Evolutionary conservation across 2,329 filamentous ascomycete species (phyloP).

Genomic region (Colletotrichum chrysophilum): DNA sequence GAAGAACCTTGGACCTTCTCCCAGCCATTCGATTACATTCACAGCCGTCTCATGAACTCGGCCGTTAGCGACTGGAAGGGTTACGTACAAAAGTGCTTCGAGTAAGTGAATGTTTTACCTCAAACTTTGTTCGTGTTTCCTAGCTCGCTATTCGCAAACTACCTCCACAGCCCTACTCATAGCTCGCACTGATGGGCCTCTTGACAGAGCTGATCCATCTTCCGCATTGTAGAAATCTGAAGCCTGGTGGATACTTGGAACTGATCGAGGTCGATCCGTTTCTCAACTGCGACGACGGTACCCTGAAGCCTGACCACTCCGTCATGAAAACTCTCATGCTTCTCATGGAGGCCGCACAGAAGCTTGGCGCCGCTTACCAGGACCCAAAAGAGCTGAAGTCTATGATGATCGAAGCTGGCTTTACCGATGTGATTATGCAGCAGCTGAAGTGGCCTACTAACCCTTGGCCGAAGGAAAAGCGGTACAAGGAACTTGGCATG

Average conservation of each 20-base stretch:
- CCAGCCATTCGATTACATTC: slow-evolving; percentile 62
- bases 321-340: slow-evolving; percentile 32
- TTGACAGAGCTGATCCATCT: background rate
- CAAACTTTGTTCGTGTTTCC: no score
- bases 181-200: background rate
- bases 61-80: slow-evolving; percentile 58
- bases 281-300: slow-evolving; percentile 45
- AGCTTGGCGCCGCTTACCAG: slow-evolving; percentile 31
- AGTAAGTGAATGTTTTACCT: slow-evolving; percentile 33
- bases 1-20: slow-evolving; percentile 30
- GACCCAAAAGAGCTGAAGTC: slow-evolving; percentile 33
- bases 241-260: slow-evolving; percentile 49
- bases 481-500: slow-evolving; percentile 54
- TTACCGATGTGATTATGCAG: slow-evolving; percentile 53
- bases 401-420: slow-evolving; percentile 55
- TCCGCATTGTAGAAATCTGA: slow-evolving; percentile 27
- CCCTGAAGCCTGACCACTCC: slow-evolving; percentile 26
- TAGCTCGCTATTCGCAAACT: no score
- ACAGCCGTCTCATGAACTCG: slow-evolving; percentile 59
- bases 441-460: slow-evolving; percentile 55
- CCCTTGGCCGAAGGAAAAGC: slow-evolving; percentile 54
- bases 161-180: no score
- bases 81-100: slow-evolving; percentile 51
- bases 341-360: slow-evolving; percentile 32
- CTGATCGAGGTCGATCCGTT: slow-evolving; percentile 45